Base-by-base conservation (phyloP, 2,329 filamentous ascomycete species). In the Paecilomyces niveus region DNA sequence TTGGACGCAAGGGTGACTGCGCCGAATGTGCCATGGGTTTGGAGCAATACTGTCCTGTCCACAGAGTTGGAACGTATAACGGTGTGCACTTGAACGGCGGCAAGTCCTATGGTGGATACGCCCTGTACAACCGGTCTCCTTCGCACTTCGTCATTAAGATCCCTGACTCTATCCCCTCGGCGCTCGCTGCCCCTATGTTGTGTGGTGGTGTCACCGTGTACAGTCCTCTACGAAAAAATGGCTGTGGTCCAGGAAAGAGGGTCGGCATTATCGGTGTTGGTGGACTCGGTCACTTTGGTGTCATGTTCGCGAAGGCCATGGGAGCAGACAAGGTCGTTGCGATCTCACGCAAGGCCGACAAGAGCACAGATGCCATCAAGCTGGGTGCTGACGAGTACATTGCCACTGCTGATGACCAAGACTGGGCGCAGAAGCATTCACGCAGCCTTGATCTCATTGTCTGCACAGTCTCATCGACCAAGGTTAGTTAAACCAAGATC, bases 171-270 rank as follows among this genome's bases (percentile, higher is more conserved):
- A 67, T 86, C 29, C 61, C 74, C 3, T 80, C 76, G 51, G 78
- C 77, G 21, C 75, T 80, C 31, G 83, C 83, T 0, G 83, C 89
- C 0, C 89, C 89, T 0, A 88, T 94, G 80, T 80, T 94, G 54
- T 94, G 90, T 66, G 90, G 86, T 10, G 90, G 90, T 15, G 81
- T 92, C 55, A 94, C 90, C 0, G 82, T 87, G 0, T 94, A 84
- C 70, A 83, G 82, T 1, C 90, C 90, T 0, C 75, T 94, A 3
- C 84, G 83, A 59, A 80, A 86, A 26, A 86, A 89, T 45, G 83
- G 83, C 7, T 82, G 85, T 52, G 89, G 89, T 0, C 87, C 88
- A 0, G 89, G 89, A 3, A 89, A 89, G 73, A 80, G 76, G 4
- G 87, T 93, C 1, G 89, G 85, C 0, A 84, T 93, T 55, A 80